phyloP scores from a whole-genome alignment of 768 basidiomycete species.

The Trichaptum fuscoviolaceum region DNA sequence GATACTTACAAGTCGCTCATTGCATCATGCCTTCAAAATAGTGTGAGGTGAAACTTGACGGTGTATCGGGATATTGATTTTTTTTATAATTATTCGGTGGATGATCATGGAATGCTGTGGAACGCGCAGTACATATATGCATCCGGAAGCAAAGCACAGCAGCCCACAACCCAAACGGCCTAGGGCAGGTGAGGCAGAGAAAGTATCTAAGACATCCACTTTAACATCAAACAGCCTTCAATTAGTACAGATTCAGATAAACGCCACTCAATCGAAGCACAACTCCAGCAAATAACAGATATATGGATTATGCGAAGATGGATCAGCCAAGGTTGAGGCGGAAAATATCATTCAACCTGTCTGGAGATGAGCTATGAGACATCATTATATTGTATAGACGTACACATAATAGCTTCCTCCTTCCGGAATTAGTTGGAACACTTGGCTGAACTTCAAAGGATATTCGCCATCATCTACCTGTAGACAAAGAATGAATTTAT shows the following conservation, averaged over 20 bases:
- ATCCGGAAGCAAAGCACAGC: neutral
- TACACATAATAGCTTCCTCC: conserved; percentile 79
- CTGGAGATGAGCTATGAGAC: conserved; percentile 6
- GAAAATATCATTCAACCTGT: conserved; percentile 86
- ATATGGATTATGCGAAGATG: conserved; percentile 5
- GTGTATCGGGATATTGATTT: neutral
- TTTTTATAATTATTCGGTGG: neutral
- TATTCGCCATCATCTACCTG: conserved; percentile 79
- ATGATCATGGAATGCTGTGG: neutral
- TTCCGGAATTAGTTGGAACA: conserved; percentile 87
- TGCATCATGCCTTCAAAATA: too few species aligned
- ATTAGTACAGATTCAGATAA: neutral
- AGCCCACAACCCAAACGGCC: neutral
- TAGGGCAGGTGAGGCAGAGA: neutral
- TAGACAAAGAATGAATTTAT: conserved; percentile 6
- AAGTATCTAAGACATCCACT: neutral
- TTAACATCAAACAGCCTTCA: neutral
- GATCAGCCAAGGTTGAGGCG: conserved; percentile 70
- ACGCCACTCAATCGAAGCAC: neutral
- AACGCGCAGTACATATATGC: neutral
- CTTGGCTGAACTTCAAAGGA: conserved; percentile 87
- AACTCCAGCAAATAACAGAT: neutral
- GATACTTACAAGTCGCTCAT: too few species aligned
- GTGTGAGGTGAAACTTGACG: too few species aligned
- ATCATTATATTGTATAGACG: conserved; percentile 24